Evolutionary conservation across 495 filamentous ascomycete genomes (phyloP), one percentile per base, ranked within the genome.

Genomic region (Thozetella sp.): DNA sequence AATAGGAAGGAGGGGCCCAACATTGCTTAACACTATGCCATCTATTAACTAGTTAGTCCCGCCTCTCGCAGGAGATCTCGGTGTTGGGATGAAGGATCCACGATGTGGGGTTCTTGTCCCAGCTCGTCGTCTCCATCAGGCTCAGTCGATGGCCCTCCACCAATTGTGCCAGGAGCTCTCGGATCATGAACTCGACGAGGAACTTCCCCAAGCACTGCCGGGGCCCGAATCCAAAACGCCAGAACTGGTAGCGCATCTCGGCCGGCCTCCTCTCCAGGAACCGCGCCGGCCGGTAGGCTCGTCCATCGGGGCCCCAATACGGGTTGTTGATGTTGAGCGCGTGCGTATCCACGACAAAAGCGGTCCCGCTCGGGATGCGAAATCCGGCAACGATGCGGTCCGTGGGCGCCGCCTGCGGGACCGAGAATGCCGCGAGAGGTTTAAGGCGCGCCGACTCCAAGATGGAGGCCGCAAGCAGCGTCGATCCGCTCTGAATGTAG

Each of bases 261-360:
- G 63, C 54, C 10, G 53, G 3, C 11, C 17, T 61, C 6, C 22
- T 10, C 17, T 60, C 58, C 11, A 64, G 17, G 37, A 74, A 74
- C 22, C 71, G 61, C 2, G 46, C 24, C 2, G 73, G 74, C 0
- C 62, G 46, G 56, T 64, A 76, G n/a, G 45, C 53, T 2, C 22
- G 11, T 25, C 58, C 25, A 34, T 74, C 66, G 3, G 34, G 4
- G 2, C 70, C 75, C 78, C 77, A 81, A 51, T 65, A 73, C 0
- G 58, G 52, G 56, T 79, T 65, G 9, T 57, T 50, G 17, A 75
- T 56, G 59, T 81, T 80, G 15, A 81, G 50, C 1, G 71, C 72
- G 54, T 73, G 61, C 0, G 73, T 26, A 57, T 81, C 78, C 10
- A 80, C 68, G 22, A 79, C 57, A 43, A 76, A 64, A 24, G 63